Conservation (phyloP, 306 rosid genomes). For the Trifolium repens region DNA sequence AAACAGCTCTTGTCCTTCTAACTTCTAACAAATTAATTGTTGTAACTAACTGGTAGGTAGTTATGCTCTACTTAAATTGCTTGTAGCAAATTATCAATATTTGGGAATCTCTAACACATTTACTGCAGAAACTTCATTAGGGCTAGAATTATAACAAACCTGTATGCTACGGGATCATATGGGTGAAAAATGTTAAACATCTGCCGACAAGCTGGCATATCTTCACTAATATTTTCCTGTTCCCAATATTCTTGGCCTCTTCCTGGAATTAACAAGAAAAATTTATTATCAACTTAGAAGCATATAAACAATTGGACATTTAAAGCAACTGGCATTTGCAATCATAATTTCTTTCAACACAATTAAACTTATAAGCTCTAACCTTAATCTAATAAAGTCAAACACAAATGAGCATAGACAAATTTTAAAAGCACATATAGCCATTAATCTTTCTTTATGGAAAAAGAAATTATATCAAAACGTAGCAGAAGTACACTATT, state of each 20-base stretch:
- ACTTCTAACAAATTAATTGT: background rate
- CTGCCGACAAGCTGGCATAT: slow-evolving; percentile 93
- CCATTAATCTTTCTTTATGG: too few species aligned
- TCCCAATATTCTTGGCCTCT: slow-evolving; percentile 92
- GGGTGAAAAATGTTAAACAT: slow-evolving; percentile 99
- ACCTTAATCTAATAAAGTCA: too few species aligned
- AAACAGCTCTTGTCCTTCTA: background rate
- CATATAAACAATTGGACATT: slow-evolving; percentile 20
- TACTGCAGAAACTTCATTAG: slow-evolving; percentile 11
- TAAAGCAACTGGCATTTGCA: slow-evolving; percentile 13
- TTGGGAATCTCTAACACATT: background rate
- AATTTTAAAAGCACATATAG: too few species aligned
- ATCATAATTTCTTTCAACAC: too few species aligned
- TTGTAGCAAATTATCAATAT: background rate
- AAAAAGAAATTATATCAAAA: too few species aligned
- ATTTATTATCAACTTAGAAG: slow-evolving; percentile 8
- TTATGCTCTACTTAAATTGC: slow-evolving; percentile 13
- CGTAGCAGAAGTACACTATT: too few species aligned
- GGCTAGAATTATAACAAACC: slow-evolving; percentile 56
- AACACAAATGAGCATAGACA: too few species aligned
- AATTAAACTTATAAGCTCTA: too few species aligned
- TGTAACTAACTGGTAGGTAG: slow-evolving; percentile 4
- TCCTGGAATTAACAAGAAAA: slow-evolving; percentile 56
- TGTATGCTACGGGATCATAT: slow-evolving; percentile 96
- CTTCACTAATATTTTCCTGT: slow-evolving; percentile 80